A percentile compares a stretch with the other conserved stretches of the same genome.
Conservation (phyloP, 495 filamentous ascomycete species). For the Xylaria bambusicola region DNA sequence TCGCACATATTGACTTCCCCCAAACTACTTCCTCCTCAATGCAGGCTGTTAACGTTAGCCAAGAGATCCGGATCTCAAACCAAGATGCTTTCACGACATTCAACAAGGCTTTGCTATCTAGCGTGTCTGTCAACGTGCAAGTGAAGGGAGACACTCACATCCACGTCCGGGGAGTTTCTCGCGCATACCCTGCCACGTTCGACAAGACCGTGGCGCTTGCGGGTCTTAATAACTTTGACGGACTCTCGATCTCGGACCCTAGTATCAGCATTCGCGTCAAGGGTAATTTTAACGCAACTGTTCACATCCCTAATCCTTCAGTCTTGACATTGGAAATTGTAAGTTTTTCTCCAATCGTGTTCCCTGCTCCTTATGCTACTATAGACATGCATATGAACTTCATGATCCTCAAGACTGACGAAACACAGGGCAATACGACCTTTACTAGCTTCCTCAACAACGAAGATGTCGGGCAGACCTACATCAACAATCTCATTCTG, state of each 20-base stretch:
- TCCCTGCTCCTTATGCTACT: background rate
- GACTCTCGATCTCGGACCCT: constrained; percentile 58
- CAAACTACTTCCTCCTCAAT: constrained; percentile 54
- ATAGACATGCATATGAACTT: too few species aligned
- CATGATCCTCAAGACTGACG: too few species aligned
- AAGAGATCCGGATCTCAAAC: constrained; percentile 57
- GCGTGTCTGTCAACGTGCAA: constrained; percentile 39
- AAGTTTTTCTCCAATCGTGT: constrained; percentile 23
- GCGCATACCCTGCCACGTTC: constrained; percentile 41
- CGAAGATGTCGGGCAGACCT: constrained; percentile 54
- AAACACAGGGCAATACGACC: constrained; percentile 62
- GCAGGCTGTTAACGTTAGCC: constrained; percentile 58
- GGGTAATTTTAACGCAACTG: constrained; percentile 65
- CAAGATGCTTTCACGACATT: constrained; percentile 59
- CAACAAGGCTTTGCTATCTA: constrained; percentile 56
- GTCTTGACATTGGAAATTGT: constrained; percentile 65
- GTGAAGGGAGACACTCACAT: constrained; percentile 44
- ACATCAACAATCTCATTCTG: constrained; percentile 59
- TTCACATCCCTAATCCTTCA: constrained; percentile 70
- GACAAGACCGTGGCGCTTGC: constrained; percentile 44
- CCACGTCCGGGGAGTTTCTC: constrained; percentile 40
- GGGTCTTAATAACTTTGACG: constrained; percentile 52
- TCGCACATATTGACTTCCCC: constrained; percentile 56
- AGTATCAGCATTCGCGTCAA: constrained; percentile 48
- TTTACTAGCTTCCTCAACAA: constrained; percentile 58